phyloP scores from a whole-genome alignment of 2,329 filamentous ascomycete genomes.

The Alternaria viburni region DNA sequence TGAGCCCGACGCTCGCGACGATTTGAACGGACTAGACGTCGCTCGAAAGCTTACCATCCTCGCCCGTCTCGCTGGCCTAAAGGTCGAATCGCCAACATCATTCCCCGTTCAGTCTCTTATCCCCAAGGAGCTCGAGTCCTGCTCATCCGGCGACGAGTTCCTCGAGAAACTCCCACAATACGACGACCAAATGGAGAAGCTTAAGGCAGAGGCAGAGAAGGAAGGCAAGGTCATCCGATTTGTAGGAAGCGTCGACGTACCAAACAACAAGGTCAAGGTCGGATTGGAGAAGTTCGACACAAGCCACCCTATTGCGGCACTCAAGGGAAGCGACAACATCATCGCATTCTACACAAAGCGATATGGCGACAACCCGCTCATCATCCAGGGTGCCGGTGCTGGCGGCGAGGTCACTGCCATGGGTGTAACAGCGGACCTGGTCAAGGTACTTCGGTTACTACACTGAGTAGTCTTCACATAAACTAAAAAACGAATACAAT shows the following conservation, averaged over 20 bases:
- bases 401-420: conserved; percentile 96
- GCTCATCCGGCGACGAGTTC: conserved; percentile 82
- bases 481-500: background rate
- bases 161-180: conserved; percentile 79
- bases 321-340: conserved; percentile 98
- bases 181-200: conserved; percentile 86
- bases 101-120: conserved; percentile 97
- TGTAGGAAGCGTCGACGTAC: conserved; percentile 89
- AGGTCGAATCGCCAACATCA: conserved; percentile 80
- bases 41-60: conserved; percentile 97
- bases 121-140: conserved; percentile 81
- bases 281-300: conserved; percentile 84
- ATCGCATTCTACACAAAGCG: conserved; percentile 98
- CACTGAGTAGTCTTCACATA: conserved; percentile 43
- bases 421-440: conserved; percentile 91
- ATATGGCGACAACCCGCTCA: conserved; percentile 88
- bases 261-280: conserved; percentile 83
- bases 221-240: conserved; percentile 93
- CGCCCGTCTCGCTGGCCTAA: conserved; percentile 81
- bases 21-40: conserved; percentile 86
- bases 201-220: conserved; percentile 83
- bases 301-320: conserved; percentile 86
- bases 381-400: conserved; percentile 92
- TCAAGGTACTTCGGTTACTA: conserved; percentile 83
- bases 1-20: conserved; percentile 84